Percentiles rank a stretch among this genome's conserved stretches.
These are phyloP conservation scores for Starmerella khaoyaiensis DNA, from an alignment of 805 yeast genomes.

Conservation along the genomic window DNA sequence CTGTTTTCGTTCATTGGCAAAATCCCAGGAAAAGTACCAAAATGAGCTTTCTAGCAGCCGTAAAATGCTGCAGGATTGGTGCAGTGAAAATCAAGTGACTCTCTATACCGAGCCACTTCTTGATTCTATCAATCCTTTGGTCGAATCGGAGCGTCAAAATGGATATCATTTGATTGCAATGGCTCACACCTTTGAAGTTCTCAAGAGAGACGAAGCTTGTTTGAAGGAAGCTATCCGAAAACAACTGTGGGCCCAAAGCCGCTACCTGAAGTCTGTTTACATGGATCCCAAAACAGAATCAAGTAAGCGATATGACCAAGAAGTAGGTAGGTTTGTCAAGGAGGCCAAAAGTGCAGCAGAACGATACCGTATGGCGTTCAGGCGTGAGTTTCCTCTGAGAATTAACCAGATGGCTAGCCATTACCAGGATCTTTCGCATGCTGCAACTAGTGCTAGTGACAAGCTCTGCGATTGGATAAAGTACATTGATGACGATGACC, in stretches of 20 bases:
- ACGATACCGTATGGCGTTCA: slow-evolving; percentile 1
- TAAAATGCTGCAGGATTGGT: slow-evolving; percentile 18
- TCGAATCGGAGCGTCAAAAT: slow-evolving; percentile 3
- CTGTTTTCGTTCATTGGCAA: slow-evolving; percentile 11
- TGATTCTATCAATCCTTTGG: slow-evolving; percentile 5
- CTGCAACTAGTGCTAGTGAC: neutral
- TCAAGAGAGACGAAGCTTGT: slow-evolving; percentile 17
- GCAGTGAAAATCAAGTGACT: slow-evolving; percentile 12
- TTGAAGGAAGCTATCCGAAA: slow-evolving; percentile 7
- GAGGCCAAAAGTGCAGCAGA: slow-evolving; percentile 3
- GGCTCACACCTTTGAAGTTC: slow-evolving; percentile 15
- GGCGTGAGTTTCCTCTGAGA: slow-evolving; percentile 9
- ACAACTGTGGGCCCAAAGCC: slow-evolving; percentile 13
- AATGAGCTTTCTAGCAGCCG: slow-evolving; percentile 7
- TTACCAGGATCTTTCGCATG: neutral
- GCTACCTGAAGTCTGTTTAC: slow-evolving; percentile 18
- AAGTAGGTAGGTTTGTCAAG: neutral
- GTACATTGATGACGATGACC: too few species aligned
- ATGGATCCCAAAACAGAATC: neutral
- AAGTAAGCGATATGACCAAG: neutral
- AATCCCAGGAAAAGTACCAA: slow-evolving; percentile 18
- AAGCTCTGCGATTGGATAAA: too few species aligned
- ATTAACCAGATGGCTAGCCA: slow-evolving; percentile 2
- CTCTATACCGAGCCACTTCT: too few species aligned
- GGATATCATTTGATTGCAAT: slow-evolving; percentile 6